phyloP scores from a whole-genome alignment of 768 basidiomycete species.

The Rhodotorula diobovata region DNA sequence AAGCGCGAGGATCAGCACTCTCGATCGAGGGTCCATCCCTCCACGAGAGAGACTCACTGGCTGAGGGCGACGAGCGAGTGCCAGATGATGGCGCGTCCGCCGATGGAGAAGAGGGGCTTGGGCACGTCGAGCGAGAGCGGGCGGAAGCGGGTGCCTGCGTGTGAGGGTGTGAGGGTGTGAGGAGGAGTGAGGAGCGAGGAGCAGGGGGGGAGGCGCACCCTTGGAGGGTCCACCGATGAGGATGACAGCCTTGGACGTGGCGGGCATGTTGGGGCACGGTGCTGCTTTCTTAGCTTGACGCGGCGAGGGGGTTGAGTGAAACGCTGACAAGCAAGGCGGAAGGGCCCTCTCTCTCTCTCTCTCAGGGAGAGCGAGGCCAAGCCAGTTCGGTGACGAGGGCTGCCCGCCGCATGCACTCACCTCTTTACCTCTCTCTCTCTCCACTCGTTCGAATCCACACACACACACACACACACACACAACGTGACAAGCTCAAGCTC shows the following conservation, averaged over 20 bases:
- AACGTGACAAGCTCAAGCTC: not conserved
- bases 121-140: constrained; percentile 43
- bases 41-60: constrained; percentile 1
- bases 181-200: not conserved
- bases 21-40: not conserved
- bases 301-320: not conserved
- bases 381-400: not conserved
- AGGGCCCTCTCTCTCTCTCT: not conserved
- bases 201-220: constrained; percentile 34
- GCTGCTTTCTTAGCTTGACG: too few relatives aligned
- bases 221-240: constrained; percentile 49
- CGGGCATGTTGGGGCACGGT: not conserved
- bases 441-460: too few relatives aligned
- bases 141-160: constrained; percentile 31
- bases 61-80: constrained; percentile 51
- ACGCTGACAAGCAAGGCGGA: too few relatives aligned
- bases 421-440: not conserved
- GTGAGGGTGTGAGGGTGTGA: too few relatives aligned
- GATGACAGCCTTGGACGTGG: constrained; percentile 47
- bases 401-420: too few relatives aligned
- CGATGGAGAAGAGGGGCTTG: constrained; percentile 51
- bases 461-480: not conserved
- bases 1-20: not conserved
- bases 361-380: too few relatives aligned
- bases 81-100: constrained; percentile 51